phyloP scores from a whole-genome alignment of 2,329 filamentous ascomycete species.

The Aspergillus ibericus region DNA sequence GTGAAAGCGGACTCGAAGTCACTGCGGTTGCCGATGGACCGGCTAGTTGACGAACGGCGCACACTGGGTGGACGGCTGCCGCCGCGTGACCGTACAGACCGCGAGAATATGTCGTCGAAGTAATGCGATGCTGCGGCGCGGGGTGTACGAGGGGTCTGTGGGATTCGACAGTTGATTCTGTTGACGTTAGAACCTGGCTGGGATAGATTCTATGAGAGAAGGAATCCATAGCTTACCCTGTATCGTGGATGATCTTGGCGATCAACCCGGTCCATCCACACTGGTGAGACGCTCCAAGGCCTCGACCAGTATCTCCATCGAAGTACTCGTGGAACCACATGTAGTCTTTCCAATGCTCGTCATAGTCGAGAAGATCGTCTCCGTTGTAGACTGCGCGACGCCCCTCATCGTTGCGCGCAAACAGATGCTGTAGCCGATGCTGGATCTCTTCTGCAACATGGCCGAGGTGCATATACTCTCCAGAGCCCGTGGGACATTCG shows the following conservation, averaged over 20 bases:
- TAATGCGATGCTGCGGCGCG: conserved; percentile 83
- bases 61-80: conserved; percentile 55
- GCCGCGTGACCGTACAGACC: conserved; percentile 46
- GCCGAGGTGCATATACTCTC: conserved; percentile 92
- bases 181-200: conserved; percentile 41
- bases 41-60: conserved; percentile 75
- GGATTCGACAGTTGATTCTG: conserved; percentile 83
- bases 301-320: conserved; percentile 85
- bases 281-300: conserved; percentile 88
- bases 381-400: conserved; percentile 85
- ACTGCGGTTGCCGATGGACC: conserved; percentile 80
- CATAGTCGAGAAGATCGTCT: conserved; percentile 83
- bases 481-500: conserved; percentile 90
- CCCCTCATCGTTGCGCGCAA: conserved; percentile 79
- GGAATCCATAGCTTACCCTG: conserved; percentile 65
- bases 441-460: conserved; percentile 94
- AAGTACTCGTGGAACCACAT: conserved; percentile 99
- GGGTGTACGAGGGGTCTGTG: conserved; percentile 88
- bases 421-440: conserved; percentile 89
- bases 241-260: conserved; percentile 96
- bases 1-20: conserved; percentile 63
- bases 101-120: conserved; percentile 85
- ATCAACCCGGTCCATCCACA: conserved; percentile 96
- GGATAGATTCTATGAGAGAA: neutral
- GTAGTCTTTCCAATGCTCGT: conserved; percentile 88